phyloP scores from a whole-genome alignment of 306 rosid genomes.

The Cyamopsis tetragonoloba region DNA sequence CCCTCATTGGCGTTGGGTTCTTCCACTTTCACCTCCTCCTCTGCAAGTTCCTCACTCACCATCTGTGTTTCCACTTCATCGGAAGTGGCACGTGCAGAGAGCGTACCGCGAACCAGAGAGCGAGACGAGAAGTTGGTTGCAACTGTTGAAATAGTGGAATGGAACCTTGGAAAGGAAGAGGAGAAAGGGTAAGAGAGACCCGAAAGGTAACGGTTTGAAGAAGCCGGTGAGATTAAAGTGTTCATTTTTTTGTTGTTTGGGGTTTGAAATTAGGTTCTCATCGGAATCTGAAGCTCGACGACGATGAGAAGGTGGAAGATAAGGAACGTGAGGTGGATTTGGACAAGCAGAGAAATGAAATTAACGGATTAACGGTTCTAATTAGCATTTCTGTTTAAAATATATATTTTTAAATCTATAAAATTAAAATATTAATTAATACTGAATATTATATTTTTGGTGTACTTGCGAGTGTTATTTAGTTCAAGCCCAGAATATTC shows the following conservation, averaged over 20 bases:
- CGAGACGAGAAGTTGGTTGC: constrained; percentile 1
- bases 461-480: too few species aligned
- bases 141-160: background rate
- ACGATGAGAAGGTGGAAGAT: constrained; percentile 19
- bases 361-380: background rate
- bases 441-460: too few species aligned
- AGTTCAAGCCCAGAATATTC: too few species aligned
- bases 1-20: constrained; percentile 27
- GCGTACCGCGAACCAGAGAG: constrained; percentile 24
- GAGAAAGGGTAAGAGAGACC: constrained; percentile 23
- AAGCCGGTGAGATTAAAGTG: constrained; percentile 42
- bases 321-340: constrained; percentile 27
- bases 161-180: constrained; percentile 14
- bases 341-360: background rate
- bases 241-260: constrained; percentile 34
- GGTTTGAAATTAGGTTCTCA: background rate
- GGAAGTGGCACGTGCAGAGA: constrained; percentile 49
- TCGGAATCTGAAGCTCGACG: constrained; percentile 17
- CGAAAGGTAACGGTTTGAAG: constrained; percentile 33
- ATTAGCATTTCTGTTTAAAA: too few species aligned
- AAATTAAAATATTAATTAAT: too few species aligned
- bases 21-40: constrained; percentile 30
- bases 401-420: too few species aligned
- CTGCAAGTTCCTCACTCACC: background rate
- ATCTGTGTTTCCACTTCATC: constrained; percentile 52